Evolutionary conservation across 345 rosid species (phyloP).

Genomic region (Excoecaria agallocha): DNA sequence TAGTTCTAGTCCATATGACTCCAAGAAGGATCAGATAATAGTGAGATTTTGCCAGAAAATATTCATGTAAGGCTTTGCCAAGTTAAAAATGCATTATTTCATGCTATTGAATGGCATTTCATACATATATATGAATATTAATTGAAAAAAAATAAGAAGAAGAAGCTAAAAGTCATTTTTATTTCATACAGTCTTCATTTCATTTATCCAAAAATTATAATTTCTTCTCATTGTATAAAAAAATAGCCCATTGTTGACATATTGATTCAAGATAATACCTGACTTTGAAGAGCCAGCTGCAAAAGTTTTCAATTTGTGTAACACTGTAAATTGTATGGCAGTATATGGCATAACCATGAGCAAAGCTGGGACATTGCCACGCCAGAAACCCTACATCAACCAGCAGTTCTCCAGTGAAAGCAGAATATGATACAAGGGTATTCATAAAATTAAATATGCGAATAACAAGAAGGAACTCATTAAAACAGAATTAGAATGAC

Average conservation of each 20-base stretch:
- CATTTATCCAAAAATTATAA: background rate
- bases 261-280: conserved; percentile 40
- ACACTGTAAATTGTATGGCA: conserved; percentile 84
- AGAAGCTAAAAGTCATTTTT: background rate
- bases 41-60: background rate
- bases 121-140: background rate
- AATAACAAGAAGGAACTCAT: background rate
- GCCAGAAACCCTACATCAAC: conserved; percentile 90
- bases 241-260: background rate
- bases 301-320: conserved; percentile 73
- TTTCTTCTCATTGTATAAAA: background rate
- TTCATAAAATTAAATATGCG: background rate
- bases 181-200: background rate
- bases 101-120: background rate
- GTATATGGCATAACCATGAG: conserved; percentile 98
- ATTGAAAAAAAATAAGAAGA: background rate
- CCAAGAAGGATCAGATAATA: background rate
- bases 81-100: background rate
- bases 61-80: background rate
- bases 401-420: conserved; percentile 16
- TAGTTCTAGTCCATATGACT: background rate
- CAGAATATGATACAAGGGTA: background rate
- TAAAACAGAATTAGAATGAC: background rate
- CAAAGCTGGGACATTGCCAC: conserved; percentile 96
- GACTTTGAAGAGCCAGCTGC: conserved; percentile 84